phyloP scores from a whole-genome alignment of 495 filamentous ascomycete species.

The Aspergillus conjunctus region DNA sequence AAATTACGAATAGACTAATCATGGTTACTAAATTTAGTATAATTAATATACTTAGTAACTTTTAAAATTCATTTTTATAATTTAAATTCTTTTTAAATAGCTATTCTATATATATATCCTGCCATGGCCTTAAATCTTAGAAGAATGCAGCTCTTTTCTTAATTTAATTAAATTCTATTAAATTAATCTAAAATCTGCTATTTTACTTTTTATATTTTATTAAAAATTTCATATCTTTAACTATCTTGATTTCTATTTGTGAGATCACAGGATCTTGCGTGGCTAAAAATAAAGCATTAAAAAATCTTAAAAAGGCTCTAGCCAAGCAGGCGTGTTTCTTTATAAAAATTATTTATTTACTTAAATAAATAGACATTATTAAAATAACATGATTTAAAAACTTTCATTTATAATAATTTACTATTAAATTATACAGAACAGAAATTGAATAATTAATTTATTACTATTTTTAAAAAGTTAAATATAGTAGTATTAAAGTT shows the following conservation, averaged over 20 bases:
- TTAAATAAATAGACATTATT: background rate
- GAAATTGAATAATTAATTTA: slow-evolving; percentile 1
- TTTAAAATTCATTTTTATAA: background rate
- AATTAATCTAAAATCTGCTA: no score
- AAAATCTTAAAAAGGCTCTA: no score
- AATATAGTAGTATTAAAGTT: background rate
- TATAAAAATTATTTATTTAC: no score
- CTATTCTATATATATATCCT: background rate
- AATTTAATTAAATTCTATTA: no score
- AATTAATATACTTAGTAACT: background rate
- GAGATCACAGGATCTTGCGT: no score
- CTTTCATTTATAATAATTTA: background rate
- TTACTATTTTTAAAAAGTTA: background rate
- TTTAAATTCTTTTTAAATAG: background rate
- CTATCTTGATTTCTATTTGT: no score
- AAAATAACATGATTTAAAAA: background rate
- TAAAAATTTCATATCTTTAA: no score
- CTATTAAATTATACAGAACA: background rate
- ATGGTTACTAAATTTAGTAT: background rate
- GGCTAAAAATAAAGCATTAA: no score
- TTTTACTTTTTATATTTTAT: no score
- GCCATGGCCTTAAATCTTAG: no score
- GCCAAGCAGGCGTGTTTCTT: no score
- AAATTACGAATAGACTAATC: background rate
- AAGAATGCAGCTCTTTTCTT: no score